phyloP scores from a whole-genome alignment of 192 early-diverging fungal genomes.

The Umbelopsis isabellina region DNA sequence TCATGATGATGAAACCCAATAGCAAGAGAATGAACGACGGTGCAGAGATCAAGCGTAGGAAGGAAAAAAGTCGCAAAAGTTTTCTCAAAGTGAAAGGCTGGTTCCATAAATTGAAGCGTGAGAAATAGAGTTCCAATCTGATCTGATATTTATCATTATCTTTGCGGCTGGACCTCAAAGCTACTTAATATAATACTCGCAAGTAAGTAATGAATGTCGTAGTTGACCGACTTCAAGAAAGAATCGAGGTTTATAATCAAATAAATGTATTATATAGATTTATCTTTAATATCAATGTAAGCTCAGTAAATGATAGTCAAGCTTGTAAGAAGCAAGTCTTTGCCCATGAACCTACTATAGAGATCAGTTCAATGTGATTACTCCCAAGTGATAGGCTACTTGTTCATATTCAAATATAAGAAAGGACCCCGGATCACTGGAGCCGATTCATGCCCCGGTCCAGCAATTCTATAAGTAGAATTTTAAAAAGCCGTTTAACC shows the following conservation, averaged over 20 bases:
- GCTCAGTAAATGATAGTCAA: too few relatives aligned
- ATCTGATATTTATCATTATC: neutral
- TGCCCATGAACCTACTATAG: too few relatives aligned
- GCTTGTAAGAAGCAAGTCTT: too few relatives aligned
- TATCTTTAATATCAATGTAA: too few relatives aligned
- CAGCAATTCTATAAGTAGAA: conserved; percentile 2
- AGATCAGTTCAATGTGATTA: too few relatives aligned
- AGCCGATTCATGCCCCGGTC: conserved; percentile 14
- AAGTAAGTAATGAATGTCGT: too few relatives aligned
- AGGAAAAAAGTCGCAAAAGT: conserved; percentile 12
- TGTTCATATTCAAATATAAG: too few relatives aligned
- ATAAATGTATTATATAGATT: too few relatives aligned
- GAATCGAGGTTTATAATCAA: too few relatives aligned
- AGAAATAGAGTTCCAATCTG: neutral
- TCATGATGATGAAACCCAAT: conserved; percentile 34
- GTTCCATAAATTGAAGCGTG: conserved; percentile 17
- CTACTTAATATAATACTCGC: too few relatives aligned
- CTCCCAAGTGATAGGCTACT: too few relatives aligned
- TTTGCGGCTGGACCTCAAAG: conserved; percentile 2
- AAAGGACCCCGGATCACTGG: neutral
- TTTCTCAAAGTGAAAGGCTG: conserved; percentile 12
- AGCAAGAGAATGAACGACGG: neutral
- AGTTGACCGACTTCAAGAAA: too few relatives aligned
- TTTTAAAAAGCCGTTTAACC: neutral
- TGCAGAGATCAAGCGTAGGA: conserved; percentile 1